Conservation (phyloP, 345 rosid genomes). For the Psidium friedrichsthalianum region DNA sequence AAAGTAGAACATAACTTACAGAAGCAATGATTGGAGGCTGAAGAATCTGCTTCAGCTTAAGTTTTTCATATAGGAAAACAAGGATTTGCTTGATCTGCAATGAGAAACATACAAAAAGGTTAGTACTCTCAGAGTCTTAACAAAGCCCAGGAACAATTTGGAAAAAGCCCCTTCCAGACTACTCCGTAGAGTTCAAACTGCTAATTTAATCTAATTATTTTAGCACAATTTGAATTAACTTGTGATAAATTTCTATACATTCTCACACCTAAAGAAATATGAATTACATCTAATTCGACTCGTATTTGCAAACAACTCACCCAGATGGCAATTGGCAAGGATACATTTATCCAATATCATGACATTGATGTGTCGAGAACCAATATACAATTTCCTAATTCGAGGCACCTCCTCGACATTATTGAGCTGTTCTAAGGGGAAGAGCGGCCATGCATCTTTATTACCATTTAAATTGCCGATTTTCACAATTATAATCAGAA, state of each 20-base stretch:
- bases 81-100: slow-evolving; percentile 51
- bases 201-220: neutral
- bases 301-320: neutral
- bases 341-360: neutral
- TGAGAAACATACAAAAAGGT: slow-evolving; percentile 6
- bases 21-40: slow-evolving; percentile 96
- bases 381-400: neutral
- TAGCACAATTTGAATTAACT: neutral
- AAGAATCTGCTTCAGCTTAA: slow-evolving; percentile 93
- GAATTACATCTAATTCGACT: neutral
- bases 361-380: neutral
- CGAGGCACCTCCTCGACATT: neutral
- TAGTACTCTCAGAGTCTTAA: neutral
- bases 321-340: neutral
- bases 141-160: neutral
- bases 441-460: neutral
- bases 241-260: neutral
- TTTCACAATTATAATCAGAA: neutral
- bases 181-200: neutral
- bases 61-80: slow-evolving; percentile 51
- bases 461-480: neutral
- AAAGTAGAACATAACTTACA: slow-evolving; percentile 34
- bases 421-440: neutral
- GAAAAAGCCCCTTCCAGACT: neutral
- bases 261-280: neutral